phyloP scores from a whole-genome alignment of 768 basidiomycete genomes.

The Boletus pseudo-olivaceus region DNA sequence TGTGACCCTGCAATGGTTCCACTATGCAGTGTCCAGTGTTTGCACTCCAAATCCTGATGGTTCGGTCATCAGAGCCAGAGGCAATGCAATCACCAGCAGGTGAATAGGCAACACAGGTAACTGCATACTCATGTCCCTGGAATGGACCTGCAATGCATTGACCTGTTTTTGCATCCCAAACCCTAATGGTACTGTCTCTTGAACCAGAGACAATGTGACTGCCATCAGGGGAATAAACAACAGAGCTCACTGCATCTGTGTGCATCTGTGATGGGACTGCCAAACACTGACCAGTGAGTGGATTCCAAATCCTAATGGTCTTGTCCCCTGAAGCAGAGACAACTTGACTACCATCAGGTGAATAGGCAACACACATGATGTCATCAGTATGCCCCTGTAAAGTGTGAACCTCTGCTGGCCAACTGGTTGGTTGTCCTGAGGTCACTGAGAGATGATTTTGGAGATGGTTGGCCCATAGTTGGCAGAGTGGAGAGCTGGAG shows the following conservation, averaged over 20 bases:
- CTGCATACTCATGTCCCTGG: conserved; percentile 13
- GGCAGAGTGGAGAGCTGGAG: conserved; percentile 20
- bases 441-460: conserved; percentile 10
- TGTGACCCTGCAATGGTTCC: conserved; percentile 12
- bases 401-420: conserved; percentile 18
- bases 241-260: conserved; percentile 11
- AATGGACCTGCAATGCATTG: conserved; percentile 18
- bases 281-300: conserved; percentile 11
- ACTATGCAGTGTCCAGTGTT: conserved; percentile 10
- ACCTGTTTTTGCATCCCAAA: conserved; percentile 18
- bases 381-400: conserved; percentile 13
- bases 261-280: conserved; percentile 18
- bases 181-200: conserved; percentile 20
- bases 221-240: conserved; percentile 24
- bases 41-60: conserved; percentile 17
- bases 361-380: conserved; percentile 4
- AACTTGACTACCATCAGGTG: conserved; percentile 18
- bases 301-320: conserved; percentile 24
- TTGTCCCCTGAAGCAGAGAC: conserved; percentile 19
- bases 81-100: conserved; percentile 14
- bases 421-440: conserved; percentile 5
- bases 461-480: conserved; percentile 20
- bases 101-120: conserved; percentile 16
- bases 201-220: conserved; percentile 25
- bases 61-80: conserved; percentile 17